Percentiles rank a stretch among this genome's conserved stretches.
Evolutionary conservation across 164 flowering plant species (phyloP).

Genomic region (Magnolia officinalis): DNA sequence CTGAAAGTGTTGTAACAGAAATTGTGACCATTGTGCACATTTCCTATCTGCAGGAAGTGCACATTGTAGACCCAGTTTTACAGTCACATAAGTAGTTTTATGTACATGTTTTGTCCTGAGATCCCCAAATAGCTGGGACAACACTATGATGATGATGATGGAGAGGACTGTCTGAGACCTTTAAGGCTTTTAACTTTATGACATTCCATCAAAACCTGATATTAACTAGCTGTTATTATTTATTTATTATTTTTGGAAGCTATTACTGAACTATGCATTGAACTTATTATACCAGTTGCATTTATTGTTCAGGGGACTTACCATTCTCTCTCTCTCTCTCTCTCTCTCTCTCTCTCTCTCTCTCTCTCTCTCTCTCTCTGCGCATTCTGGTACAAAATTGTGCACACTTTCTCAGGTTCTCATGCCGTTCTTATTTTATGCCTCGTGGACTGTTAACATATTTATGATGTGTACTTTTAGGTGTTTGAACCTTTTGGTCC

Average conservation of each 20-base stretch:
- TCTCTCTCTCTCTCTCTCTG: background rate
- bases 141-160: too few species aligned
- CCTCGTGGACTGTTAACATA: background rate
- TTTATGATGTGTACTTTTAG: constrained; percentile 25
- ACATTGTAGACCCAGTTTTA: too few species aligned
- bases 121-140: too few species aligned
- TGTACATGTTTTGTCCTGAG: too few species aligned
- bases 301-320: background rate
- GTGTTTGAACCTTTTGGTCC: constrained; percentile 95
- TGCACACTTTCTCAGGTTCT: background rate
- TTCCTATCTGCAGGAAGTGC: too few species aligned
- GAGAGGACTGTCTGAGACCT: too few species aligned
- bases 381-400: background rate
- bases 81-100: too few species aligned
- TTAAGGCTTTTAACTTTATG: too few species aligned
- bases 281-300: background rate
- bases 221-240: background rate
- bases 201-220: too few species aligned
- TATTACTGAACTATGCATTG: background rate
- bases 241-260: background rate
- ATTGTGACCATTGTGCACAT: too few species aligned
- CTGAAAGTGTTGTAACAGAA: too few species aligned
- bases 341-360: too few species aligned
- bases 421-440: background rate
- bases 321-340: background rate